Percentiles rank a stretch among this genome's conserved stretches.
Evolutionary conservation across 108 stramenopile genomes (phyloP).

Genomic region (Skeletonema menzelii): DNA sequence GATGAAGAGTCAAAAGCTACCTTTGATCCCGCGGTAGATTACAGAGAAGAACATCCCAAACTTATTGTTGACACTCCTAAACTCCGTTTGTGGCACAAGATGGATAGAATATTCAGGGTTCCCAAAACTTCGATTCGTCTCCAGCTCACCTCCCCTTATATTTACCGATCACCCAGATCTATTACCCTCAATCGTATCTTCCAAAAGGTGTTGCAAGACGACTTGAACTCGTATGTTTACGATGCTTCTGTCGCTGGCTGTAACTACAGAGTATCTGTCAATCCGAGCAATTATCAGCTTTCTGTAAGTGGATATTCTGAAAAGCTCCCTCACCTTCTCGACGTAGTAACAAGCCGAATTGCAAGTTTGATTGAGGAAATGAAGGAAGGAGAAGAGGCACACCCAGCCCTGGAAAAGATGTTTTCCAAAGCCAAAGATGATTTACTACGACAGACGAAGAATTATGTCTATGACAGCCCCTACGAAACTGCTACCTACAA

Average conservation of each 20-base stretch:
- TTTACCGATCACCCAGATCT: conserved; percentile 74
- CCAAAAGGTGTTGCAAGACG: conserved; percentile 79
- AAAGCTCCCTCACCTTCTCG: conserved; percentile 79
- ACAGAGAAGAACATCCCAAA: conserved; percentile 47
- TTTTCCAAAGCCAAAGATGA: conserved; percentile 73
- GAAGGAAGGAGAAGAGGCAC: conserved; percentile 69
- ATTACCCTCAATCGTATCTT: conserved; percentile 86
- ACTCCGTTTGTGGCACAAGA: conserved; percentile 82
- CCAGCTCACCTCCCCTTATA: conserved; percentile 63
- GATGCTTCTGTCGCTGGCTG: conserved; percentile 90
- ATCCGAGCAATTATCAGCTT: conserved; percentile 68
- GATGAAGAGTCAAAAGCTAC: conserved; percentile 33
- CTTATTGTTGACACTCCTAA: conserved; percentile 59
- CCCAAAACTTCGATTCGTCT: conserved; percentile 76
- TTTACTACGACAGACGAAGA: conserved; percentile 85
- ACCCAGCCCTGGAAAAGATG: conserved; percentile 56
- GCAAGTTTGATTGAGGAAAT: conserved; percentile 78
- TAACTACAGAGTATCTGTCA: conserved; percentile 66
- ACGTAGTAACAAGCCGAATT: conserved; percentile 74
- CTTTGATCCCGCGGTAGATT: conserved; percentile 47
- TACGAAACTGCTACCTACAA: conserved; percentile 86
- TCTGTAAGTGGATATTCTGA: conserved; percentile 84
- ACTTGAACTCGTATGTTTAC: conserved; percentile 83
- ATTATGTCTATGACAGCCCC: conserved; percentile 78
- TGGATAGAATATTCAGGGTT: conserved; percentile 78